Percentiles rank a stretch among this genome's conserved stretches.
Conservation (phyloP, 139 green algal species). For the Volvox africanus region DNA sequence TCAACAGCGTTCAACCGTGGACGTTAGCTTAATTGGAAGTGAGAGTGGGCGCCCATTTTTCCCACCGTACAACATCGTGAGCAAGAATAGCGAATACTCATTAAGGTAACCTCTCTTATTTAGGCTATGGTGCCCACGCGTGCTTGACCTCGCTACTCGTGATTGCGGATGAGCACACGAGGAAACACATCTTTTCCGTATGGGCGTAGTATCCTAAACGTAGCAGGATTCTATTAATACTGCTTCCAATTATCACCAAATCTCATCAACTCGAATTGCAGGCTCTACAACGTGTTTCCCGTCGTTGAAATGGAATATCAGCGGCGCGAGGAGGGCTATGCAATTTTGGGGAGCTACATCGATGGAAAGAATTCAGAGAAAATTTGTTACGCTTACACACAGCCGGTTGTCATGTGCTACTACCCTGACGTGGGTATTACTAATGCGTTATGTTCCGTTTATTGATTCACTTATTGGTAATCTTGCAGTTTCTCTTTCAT, state of each 20-base stretch:
- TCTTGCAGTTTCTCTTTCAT: too few relatives aligned
- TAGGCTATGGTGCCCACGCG: too few relatives aligned
- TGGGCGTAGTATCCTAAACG: too few relatives aligned
- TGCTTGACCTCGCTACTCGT: too few relatives aligned
- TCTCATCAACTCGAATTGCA: neutral
- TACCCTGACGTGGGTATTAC: slow-evolving; percentile 41
- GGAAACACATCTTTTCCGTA: too few relatives aligned
- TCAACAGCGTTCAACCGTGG: neutral
- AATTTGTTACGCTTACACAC: slow-evolving; percentile 63
- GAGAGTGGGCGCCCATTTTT: neutral
- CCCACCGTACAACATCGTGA: slow-evolving; percentile 13
- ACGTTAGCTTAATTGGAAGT: neutral
- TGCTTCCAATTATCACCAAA: too few relatives aligned
- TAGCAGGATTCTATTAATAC: too few relatives aligned
- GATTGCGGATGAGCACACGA: too few relatives aligned
- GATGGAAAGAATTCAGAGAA: slow-evolving; percentile 66
- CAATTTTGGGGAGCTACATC: slow-evolving; percentile 71
- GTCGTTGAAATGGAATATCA: slow-evolving; percentile 70
- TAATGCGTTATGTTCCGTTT: too few relatives aligned
- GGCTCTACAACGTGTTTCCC: slow-evolving; percentile 68
- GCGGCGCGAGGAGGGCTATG: slow-evolving; percentile 72
- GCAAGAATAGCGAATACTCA: neutral
- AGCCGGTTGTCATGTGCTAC: slow-evolving; percentile 80
- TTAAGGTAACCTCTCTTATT: neutral
- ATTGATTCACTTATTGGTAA: too few relatives aligned